Evolutionary conservation across 179 eudicot species (phyloP).

Genomic region (Silene noctiflora): DNA sequence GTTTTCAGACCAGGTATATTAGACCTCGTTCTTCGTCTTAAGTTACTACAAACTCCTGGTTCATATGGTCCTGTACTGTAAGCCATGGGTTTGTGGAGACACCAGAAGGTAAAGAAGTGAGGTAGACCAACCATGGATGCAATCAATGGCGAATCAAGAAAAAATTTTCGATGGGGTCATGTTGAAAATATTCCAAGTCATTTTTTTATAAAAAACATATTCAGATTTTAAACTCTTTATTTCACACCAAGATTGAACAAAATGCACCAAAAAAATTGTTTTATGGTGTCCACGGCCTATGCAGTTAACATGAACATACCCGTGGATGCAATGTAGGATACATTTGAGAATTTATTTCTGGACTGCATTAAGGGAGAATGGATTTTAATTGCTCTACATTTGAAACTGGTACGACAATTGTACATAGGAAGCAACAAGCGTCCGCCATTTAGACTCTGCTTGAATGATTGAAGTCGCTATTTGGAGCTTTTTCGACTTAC

Average conservation of each 20-base stretch:
- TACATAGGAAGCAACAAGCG: slow-evolving; percentile 23
- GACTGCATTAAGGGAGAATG: not conserved
- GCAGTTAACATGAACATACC: too few relatives aligned
- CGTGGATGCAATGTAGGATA: not conserved
- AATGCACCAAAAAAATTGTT: not conserved
- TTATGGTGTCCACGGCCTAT: not conserved
- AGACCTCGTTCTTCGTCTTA: not conserved
- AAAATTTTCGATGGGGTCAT: not conserved
- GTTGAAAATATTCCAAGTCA: not conserved
- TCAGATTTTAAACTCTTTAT: not conserved
- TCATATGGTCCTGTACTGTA: not conserved
- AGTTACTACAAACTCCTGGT: not conserved
- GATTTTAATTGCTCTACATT: too few relatives aligned
- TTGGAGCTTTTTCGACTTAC: not conserved
- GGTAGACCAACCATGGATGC: not conserved
- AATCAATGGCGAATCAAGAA: not conserved
- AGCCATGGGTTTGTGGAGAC: not conserved
- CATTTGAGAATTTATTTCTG: not conserved
- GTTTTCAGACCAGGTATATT: slow-evolving; percentile 12
- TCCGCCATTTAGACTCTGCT: slow-evolving; percentile 10
- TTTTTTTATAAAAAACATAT: too few relatives aligned
- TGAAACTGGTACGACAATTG: slow-evolving; percentile 9
- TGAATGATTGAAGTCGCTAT: slow-evolving; percentile 1
- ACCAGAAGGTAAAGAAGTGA: not conserved
- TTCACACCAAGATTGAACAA: not conserved